Evolutionary conservation across 495 filamentous ascomycete species (phyloP).

Genomic region (Penicillium ucsense): DNA sequence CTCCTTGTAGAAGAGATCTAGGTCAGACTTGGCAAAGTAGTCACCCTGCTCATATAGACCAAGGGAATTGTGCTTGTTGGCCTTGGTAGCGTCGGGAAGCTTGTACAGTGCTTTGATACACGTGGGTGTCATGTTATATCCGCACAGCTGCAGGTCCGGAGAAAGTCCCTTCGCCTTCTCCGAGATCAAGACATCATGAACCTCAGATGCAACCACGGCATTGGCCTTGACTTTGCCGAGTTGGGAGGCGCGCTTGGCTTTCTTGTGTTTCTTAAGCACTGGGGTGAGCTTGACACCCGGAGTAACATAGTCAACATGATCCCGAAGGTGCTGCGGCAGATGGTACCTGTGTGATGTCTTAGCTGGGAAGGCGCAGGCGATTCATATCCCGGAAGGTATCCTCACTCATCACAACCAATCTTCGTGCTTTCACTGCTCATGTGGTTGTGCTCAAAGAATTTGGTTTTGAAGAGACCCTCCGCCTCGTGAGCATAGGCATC

Average conservation of each 20-base stretch:
- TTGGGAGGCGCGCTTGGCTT: constrained; percentile 14
- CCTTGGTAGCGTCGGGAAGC: constrained; percentile 30
- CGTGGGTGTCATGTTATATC: constrained; percentile 39
- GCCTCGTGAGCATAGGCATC: constrained; percentile 45
- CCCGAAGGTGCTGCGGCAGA: constrained; percentile 38
- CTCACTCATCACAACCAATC: constrained; percentile 39
- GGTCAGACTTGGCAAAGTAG: constrained; percentile 43
- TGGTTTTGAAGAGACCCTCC: constrained; percentile 47
- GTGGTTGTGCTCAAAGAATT: constrained; percentile 51
- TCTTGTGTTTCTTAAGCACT: constrained; percentile 15
- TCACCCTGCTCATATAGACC: constrained; percentile 44
- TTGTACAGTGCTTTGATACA: constrained; percentile 47
- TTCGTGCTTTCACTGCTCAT: constrained; percentile 27
- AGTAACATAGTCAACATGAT: constrained; percentile 51
- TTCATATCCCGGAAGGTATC: neutral
- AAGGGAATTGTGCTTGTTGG: constrained; percentile 36
- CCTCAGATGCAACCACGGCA: neutral
- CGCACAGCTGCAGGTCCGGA: constrained; percentile 25
- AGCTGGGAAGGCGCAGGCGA: neutral
- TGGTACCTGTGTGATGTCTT: constrained; percentile 32
- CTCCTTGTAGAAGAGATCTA: constrained; percentile 47
- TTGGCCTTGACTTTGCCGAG: constrained; percentile 7
- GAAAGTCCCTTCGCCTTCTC: constrained; percentile 11
- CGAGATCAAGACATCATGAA: constrained; percentile 2
- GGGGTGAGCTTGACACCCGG: constrained; percentile 42